Evolutionary conservation across 1,284 basidiomycete species (phyloP).

Genomic region (Ceratobasidium sp.): DNA sequence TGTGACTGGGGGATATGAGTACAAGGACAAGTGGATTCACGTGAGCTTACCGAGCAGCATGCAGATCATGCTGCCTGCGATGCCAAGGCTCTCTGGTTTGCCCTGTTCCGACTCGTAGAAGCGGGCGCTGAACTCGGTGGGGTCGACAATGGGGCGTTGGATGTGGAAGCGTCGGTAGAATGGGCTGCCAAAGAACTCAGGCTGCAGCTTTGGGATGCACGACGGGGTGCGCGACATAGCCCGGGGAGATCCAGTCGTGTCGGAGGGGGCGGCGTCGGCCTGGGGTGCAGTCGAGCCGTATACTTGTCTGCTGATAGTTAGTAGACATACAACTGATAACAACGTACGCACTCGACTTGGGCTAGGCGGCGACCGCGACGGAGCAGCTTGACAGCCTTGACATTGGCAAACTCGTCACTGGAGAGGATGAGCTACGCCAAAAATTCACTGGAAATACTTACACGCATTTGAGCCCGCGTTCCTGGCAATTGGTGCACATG

Average conservation of each 20-base stretch:
- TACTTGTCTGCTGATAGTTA: not conserved
- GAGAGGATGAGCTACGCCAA: constrained; percentile 15
- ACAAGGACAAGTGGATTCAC: not conserved
- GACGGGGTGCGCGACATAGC: constrained; percentile 40
- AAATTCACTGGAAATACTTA: constrained; percentile 54
- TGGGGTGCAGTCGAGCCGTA: constrained; percentile 46
- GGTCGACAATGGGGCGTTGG: constrained; percentile 65
- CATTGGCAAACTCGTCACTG: constrained; percentile 86
- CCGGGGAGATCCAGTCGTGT: constrained; percentile 12
- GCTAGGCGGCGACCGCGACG: constrained; percentile 82
- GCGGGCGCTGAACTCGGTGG: constrained; percentile 73
- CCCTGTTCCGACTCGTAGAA: constrained; percentile 48
- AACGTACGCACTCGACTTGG: constrained; percentile 65
- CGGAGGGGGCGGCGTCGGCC: constrained; percentile 9
- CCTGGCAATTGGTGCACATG: constrained; percentile 85
- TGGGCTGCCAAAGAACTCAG: constrained; percentile 78
- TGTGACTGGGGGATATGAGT: constrained; percentile 20
- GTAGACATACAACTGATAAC: constrained; percentile 7
- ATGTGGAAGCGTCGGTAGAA: constrained; percentile 83
- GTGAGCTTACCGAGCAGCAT: constrained; percentile 41
- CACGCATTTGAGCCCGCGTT: constrained; percentile 85
- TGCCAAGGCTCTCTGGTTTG: constrained; percentile 34
- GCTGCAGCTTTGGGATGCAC: constrained; percentile 71
- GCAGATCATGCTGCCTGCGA: constrained; percentile 35
- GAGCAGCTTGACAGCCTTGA: constrained; percentile 84